A percentile compares a stretch with the other conserved stretches of the same genome.
These are phyloP conservation scores for Colletotrichum spaethianum DNA, from an alignment of 2,329 filamentous ascomycete species.

Conservation along the genomic window DNA sequence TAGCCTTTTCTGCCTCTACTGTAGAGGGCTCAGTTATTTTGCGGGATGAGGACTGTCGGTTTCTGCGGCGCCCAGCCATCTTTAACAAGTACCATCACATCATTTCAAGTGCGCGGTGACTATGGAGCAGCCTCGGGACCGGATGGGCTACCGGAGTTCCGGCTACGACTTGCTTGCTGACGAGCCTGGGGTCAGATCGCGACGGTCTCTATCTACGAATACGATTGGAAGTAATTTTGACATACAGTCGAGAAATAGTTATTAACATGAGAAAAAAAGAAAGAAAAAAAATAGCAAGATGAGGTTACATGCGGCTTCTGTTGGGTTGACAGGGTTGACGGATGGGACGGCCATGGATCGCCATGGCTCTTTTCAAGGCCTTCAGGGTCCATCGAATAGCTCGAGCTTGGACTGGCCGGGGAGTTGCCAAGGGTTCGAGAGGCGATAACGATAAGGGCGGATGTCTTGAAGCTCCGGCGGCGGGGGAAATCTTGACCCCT, in stretches of 20 bases:
- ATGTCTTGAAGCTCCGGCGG: background rate
- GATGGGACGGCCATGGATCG: background rate
- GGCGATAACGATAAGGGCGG: background rate
- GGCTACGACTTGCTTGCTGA: background rate
- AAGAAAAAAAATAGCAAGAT: too few relatives aligned
- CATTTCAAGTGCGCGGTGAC: too few relatives aligned
- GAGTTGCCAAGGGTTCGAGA: background rate
- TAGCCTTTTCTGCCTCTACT: too few relatives aligned
- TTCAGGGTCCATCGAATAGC: background rate
- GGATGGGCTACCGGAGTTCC: conserved; percentile 4
- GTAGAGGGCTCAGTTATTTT: background rate
- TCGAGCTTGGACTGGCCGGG: background rate
- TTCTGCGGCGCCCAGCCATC: background rate
- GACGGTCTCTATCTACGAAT: background rate
- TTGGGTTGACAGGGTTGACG: background rate
- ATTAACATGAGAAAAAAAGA: too few relatives aligned
- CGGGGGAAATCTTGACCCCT: background rate
- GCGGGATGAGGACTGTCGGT: too few relatives aligned
- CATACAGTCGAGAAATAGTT: background rate
- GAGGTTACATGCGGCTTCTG: background rate
- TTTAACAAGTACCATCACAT: background rate
- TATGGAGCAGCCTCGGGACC: background rate
- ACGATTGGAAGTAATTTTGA: background rate
- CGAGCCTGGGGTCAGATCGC: background rate
- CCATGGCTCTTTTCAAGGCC: background rate